These are phyloP conservation scores for Poa annua DNA, from an alignment of 176 grass and related monocot species.

Conservation along the genomic window DNA sequence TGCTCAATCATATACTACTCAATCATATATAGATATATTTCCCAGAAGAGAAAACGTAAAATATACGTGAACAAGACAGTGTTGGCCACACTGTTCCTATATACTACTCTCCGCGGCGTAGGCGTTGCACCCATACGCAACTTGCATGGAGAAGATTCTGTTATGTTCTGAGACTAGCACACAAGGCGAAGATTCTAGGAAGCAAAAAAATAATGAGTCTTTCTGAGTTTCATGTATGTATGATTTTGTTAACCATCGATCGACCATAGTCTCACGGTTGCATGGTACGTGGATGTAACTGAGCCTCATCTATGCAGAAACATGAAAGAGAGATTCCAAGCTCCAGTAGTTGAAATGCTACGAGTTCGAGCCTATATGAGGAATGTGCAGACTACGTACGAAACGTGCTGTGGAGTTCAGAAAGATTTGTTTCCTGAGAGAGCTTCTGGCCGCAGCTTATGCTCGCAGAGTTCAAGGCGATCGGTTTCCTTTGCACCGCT, in stretches of 20 bases:
- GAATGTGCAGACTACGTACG: neutral
- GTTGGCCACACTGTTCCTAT: too few relatives aligned
- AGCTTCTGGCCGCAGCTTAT: constrained; percentile 23
- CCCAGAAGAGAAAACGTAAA: too few relatives aligned
- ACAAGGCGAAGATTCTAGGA: neutral
- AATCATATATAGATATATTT: too few relatives aligned
- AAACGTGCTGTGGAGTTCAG: neutral
- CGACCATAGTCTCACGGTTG: neutral
- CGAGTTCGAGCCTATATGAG: neutral
- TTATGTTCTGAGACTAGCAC: neutral
- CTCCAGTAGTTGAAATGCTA: neutral
- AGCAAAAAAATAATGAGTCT: neutral
- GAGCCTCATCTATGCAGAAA: too few relatives aligned
- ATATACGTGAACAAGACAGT: too few relatives aligned
- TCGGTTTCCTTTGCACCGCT: constrained; percentile 29
- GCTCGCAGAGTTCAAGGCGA: constrained; percentile 14
- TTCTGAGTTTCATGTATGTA: neutral
- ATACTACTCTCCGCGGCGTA: too few relatives aligned
- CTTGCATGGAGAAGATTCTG: neutral
- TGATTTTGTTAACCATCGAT: neutral
- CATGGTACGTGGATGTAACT: neutral
- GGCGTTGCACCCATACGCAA: too few relatives aligned
- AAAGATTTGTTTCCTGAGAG: constrained; percentile 20
- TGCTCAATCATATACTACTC: too few relatives aligned
- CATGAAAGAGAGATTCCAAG: neutral